phyloP scores from a whole-genome alignment of 108 stramenopile species.

The Cyclotella sp. region DNA sequence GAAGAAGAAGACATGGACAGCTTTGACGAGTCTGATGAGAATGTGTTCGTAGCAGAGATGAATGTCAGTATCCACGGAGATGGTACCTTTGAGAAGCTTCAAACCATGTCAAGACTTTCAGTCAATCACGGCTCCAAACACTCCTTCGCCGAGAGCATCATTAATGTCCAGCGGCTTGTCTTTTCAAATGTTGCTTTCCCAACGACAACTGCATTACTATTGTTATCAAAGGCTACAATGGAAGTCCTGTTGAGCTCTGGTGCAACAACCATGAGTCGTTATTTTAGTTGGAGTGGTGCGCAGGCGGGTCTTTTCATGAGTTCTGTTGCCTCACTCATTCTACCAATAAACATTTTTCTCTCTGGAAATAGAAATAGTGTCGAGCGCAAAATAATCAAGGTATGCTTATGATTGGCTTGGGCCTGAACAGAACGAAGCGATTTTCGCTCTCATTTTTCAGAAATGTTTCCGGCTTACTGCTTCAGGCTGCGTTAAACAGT shows the following conservation, averaged over 20 bases:
- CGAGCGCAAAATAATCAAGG: constrained; percentile 30
- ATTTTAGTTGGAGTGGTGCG: constrained; percentile 45
- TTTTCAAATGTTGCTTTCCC: constrained; percentile 52
- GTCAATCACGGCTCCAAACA: constrained; percentile 28
- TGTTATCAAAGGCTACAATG: constrained; percentile 15
- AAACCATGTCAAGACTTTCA: constrained; percentile 42
- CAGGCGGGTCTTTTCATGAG: constrained; percentile 44
- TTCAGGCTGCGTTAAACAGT: constrained; percentile 20
- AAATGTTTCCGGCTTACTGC: background rate
- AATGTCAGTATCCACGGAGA: constrained; percentile 18
- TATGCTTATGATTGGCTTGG: background rate
- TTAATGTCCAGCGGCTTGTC: constrained; percentile 33
- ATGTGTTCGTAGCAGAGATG: background rate
- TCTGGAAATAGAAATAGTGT: constrained; percentile 22
- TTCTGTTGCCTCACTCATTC: constrained; percentile 24
- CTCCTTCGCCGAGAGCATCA: constrained; percentile 37
- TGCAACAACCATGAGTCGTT: constrained; percentile 35
- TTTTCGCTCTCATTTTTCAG: background rate
- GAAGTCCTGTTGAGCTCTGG: constrained; percentile 47
- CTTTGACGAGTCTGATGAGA: constrained; percentile 4
- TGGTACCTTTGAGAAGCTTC: constrained; percentile 45
- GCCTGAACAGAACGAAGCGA: background rate
- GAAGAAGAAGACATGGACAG: constrained; percentile 38
- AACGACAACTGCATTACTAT: constrained; percentile 26
- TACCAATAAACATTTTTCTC: constrained; percentile 40